Percentiles rank a stretch among this genome's conserved stretches.
phyloP scores from a whole-genome alignment of 1,139 yeast species.

The Pichia sp. region DNA sequence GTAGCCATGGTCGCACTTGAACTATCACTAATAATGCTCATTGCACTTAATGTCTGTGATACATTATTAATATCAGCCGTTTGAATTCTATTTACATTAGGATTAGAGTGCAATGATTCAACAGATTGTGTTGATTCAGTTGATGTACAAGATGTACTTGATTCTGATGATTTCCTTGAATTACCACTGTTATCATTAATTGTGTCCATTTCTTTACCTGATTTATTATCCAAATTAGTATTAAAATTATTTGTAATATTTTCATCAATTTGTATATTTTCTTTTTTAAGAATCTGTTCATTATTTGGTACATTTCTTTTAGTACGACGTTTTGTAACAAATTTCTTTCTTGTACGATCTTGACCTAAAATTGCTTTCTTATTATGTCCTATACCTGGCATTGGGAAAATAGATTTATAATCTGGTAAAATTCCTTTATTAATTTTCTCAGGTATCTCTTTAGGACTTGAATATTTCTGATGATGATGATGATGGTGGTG shows the following conservation, averaged over 20 bases:
- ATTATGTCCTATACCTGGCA: constrained; percentile 22
- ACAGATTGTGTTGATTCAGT: not conserved
- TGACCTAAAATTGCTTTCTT: constrained; percentile 10
- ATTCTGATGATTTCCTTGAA: not conserved
- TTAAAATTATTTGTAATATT: not conserved
- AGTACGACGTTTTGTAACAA: constrained; percentile 15
- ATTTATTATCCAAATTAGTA: not conserved
- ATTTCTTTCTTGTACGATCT: constrained; percentile 13
- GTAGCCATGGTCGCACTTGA: constrained; percentile 1
- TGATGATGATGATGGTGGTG: constrained; percentile 9
- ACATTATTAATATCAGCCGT: constrained; percentile 9
- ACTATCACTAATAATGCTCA: not conserved
- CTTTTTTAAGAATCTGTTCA: not conserved
- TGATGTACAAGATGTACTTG: not conserved
- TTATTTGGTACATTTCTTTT: constrained; percentile 7
- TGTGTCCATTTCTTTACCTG: not conserved
- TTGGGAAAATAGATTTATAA: constrained; percentile 20
- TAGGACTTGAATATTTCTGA: not conserved
- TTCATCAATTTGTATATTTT: not conserved
- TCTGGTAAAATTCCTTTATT: constrained; percentile 11
- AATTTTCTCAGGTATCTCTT: not conserved
- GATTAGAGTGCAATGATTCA: constrained; percentile 2
- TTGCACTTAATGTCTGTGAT: constrained; percentile 17
- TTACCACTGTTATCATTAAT: not conserved
- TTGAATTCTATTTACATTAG: constrained; percentile 1